Evolutionary conservation across 345 rosid species (phyloP).

Genomic region (Euphorbia tirucalli): DNA sequence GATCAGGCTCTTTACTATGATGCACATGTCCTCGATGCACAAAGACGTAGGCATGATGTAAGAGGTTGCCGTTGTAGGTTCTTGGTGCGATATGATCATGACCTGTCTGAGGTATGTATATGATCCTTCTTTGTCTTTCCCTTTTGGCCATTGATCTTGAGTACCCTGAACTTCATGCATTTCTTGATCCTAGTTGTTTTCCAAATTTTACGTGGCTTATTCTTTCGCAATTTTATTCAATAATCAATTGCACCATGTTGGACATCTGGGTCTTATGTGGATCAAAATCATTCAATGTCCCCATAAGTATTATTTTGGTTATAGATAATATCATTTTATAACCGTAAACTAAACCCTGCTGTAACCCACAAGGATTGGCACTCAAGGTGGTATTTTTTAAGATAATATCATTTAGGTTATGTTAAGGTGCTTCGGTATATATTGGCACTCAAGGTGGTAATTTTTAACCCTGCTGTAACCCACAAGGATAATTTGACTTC

Average conservation of each 20-base stretch:
- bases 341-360: not conserved
- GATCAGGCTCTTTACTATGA: conserved; percentile 98
- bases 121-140: conserved; percentile 16
- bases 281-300: not conserved
- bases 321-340: not conserved
- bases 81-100: conserved; percentile 95
- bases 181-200: not conserved
- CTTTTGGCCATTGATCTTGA: not conserved
- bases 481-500: too few relatives aligned
- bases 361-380: not conserved
- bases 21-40: conserved; percentile 95
- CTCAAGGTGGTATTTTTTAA: too few relatives aligned
- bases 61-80: conserved; percentile 99
- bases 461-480: too few relatives aligned
- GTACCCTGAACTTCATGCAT: not conserved
- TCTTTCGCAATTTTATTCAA: not conserved
- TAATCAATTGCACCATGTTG: not conserved
- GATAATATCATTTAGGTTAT: not conserved
- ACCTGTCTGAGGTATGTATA: conserved; percentile 78
- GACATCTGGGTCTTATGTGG: not conserved
- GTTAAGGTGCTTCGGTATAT: not conserved
- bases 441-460: too few relatives aligned
- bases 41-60: conserved; percentile 93
- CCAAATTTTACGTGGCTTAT: not conserved
- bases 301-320: not conserved